Base-by-base conservation (phyloP, 164 flowering plant species). In the Nymphaea colorata region DNA sequence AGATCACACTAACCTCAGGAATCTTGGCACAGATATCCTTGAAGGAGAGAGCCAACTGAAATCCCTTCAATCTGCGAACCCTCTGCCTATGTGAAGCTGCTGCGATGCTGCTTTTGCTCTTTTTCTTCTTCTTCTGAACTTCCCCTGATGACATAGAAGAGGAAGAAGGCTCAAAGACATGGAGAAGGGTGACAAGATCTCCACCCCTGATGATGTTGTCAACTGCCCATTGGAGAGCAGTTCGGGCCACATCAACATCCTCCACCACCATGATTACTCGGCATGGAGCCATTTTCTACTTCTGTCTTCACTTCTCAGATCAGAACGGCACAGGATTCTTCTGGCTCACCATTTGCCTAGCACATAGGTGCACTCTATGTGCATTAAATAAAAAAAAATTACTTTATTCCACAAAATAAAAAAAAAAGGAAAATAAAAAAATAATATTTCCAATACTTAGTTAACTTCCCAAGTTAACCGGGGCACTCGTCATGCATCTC, bases 41-140 rank as follows among this genome's bases (percentile, higher is more conserved):
- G 81, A 93, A 93, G 57, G 98, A 87, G 73, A 93, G 86, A 62
- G 98, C 97, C 62, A 91, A 72, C 62, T 91, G 93, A 69, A 80
- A 93, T 45, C 96, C 98, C 62, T 81, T 74, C 64, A 89, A 69
- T 43, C 98, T 82, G 41, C 76, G 84, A 2, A 69, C 69, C 25
- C 94, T 69, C n/a, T 68, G 73, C 65, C 83, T 84, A 66, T 82
- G 81, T 61, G 36, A 7, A 17, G 64, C 64, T 17, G 41, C 42
- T 17, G 41, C 64, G n/a, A 41, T 17, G 41, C 25, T 41, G 7
- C 42, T 61, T 10, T 41, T 61, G 36, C 64, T 61, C 70, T 67
- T 81, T 74, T 60, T 85, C 36, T 73, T 59, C 82, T 77, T 68
- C 68, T 72, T 51, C 57, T 51, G 57, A 51, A 51, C 12, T 51